Evolutionary conservation across 371 early-diverging fungal genomes (phyloP), one percentile per base, ranked within the genome.

Genomic region (Paraphysoderma sedebokerense): DNA sequence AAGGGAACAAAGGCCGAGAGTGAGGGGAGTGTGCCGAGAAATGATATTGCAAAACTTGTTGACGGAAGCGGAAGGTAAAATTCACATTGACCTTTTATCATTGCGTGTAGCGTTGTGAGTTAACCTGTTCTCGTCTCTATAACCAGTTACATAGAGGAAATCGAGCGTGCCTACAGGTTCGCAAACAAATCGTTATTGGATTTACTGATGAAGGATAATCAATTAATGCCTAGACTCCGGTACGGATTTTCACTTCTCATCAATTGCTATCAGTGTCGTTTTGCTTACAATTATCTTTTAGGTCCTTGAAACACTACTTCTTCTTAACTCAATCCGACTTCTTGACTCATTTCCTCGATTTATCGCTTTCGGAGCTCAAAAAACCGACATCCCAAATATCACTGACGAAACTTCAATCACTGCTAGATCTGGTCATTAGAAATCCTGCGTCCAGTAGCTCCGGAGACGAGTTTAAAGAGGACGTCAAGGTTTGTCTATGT

Each of bases 301-400:
- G 87, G 27, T 90, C 91, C 1, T 60, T 91, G 27, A 96, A 96
- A 60, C 83, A 79, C 29, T 92, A 86, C 60, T 82, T 91, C 48
- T 71, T 96, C 42, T 68, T 92, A 46, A 90, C 90, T 53, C 86
- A 84, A 55, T 80, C 89, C 3, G 97, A 93, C 55, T 96, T 82
- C 53, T 57, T 96, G 37, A 85, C 83, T 0, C 90, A 89, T 44
- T 96, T 96, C 55, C 58, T 96, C 33, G 93, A 95, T 57, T 60
- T 89, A 24, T 87, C 89, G 5, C 67, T 69, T 36, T 62, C 61
- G 4, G 85, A 84, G 55, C 57, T 92, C 28, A 64, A 62, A 23
- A 74, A 76, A 38, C 81, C 85, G 5, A 59, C 70, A 3, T 54
- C 61, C 12, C 76, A 82, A 12, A 79, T 89, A 20, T 68, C 81